Evolutionary conservation across 2,329 filamentous ascomycete species (phyloP).

Genomic region (Geosmithia putterillii): DNA sequence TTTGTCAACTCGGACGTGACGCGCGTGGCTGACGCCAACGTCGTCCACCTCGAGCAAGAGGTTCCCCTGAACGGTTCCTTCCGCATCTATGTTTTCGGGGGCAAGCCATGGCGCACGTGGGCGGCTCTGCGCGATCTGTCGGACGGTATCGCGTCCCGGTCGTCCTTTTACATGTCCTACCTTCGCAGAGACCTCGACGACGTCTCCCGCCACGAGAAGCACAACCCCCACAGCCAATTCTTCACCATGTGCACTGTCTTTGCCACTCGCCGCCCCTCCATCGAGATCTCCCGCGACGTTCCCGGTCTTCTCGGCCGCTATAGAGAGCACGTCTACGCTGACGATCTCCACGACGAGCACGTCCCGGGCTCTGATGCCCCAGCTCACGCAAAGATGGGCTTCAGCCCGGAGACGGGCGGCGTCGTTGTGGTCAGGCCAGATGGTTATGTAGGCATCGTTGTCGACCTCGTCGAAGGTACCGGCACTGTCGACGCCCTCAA

Average conservation of each 20-base stretch:
- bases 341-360: conserved; percentile 63
- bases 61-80: conserved; percentile 81
- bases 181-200: conserved; percentile 44
- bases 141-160: conserved; percentile 46
- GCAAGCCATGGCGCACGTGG: conserved; percentile 45
- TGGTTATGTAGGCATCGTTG: conserved; percentile 27
- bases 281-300: conserved; percentile 62
- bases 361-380: conserved; percentile 59
- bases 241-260: conserved; percentile 72
- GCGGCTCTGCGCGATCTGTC: conserved; percentile 60
- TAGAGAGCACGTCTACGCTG: conserved; percentile 72
- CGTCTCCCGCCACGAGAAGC: conserved; percentile 64
- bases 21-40: conserved; percentile 76
- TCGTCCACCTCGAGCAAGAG: conserved; percentile 82
- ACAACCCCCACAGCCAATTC: conserved; percentile 77
- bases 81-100: conserved; percentile 78
- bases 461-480: conserved; percentile 59
- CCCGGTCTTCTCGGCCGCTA: conserved; percentile 64
- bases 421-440: conserved; percentile 6
- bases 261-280: conserved; percentile 49
- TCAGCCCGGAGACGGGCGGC: conserved; percentile 42
- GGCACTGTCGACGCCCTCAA: conserved; percentile 76
- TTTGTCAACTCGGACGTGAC: conserved; percentile 74
- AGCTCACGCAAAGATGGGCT: conserved; percentile 78
- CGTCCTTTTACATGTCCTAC: conserved; percentile 62